Evolutionary conservation across 225 moss, liverwort and hornwort genomes (phyloP).

Genomic region (Antitrichia curtipendula): DNA sequence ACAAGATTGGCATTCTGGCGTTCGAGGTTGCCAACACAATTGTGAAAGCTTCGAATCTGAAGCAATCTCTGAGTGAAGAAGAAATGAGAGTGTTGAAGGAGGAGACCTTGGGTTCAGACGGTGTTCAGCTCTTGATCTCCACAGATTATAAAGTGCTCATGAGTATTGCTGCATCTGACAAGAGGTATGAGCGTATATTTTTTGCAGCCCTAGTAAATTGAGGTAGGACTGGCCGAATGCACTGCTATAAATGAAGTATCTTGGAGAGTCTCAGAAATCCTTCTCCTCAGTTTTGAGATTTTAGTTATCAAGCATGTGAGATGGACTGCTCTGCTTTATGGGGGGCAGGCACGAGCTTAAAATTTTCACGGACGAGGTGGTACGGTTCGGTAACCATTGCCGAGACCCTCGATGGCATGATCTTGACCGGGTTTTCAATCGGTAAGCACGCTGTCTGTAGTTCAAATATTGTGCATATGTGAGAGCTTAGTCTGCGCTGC

Average conservation of each 20-base stretch:
- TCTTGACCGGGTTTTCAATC: slow-evolving; percentile 40
- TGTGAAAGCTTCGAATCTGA: slow-evolving; percentile 66
- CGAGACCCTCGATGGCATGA: slow-evolving; percentile 60
- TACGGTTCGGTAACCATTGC: slow-evolving; percentile 63
- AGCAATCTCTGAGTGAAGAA: slow-evolving; percentile 49
- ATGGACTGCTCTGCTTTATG: not conserved
- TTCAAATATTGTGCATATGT: not conserved
- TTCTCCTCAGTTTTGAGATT: not conserved
- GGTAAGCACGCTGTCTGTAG: slow-evolving; percentile 4
- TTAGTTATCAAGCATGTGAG: not conserved
- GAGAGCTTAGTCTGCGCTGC: not conserved
- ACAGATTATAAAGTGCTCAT: slow-evolving; percentile 42
- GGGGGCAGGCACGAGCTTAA: slow-evolving; percentile 51
- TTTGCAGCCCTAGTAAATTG: not conserved
- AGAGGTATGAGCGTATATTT: slow-evolving; percentile 18
- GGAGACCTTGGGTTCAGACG: slow-evolving; percentile 48
- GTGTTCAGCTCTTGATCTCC: slow-evolving; percentile 59
- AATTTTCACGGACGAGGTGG: slow-evolving; percentile 54
- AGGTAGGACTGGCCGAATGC: not conserved
- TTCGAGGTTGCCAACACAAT: slow-evolving; percentile 74
- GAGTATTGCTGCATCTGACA: slow-evolving; percentile 59
- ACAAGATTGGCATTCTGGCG: slow-evolving; percentile 59
- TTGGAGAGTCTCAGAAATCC: not conserved
- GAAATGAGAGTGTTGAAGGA: slow-evolving; percentile 57
- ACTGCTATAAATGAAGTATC: not conserved